Evolutionary conservation across 2,329 filamentous ascomycete genomes (phyloP).

Genomic region (Diaporthe sp.): DNA sequence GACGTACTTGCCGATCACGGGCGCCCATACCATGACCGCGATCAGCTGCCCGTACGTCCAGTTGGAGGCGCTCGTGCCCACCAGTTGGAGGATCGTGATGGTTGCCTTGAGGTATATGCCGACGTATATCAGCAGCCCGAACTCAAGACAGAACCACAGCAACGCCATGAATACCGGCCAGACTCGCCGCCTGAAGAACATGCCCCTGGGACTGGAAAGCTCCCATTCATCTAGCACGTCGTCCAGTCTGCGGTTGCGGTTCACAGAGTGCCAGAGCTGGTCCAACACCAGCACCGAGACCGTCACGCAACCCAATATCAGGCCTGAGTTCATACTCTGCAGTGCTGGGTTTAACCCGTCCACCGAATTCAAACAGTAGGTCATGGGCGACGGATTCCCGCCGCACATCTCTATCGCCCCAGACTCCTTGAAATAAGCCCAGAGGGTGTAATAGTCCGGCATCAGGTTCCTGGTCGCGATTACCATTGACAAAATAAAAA

Average conservation of each 20-base stretch:
- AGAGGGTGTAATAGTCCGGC: constrained; percentile 40
- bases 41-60: constrained; percentile 48
- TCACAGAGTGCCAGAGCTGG: constrained; percentile 30
- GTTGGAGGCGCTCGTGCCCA: constrained; percentile 35
- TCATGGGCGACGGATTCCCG: constrained; percentile 42
- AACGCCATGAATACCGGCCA: constrained; percentile 19
- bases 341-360: constrained; percentile 13
- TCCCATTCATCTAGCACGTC: constrained; percentile 31
- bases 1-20: constrained; percentile 41
- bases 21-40: constrained; percentile 46
- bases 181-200: constrained; percentile 34
- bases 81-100: constrained; percentile 35
- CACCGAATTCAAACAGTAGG: constrained; percentile 36
- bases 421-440: constrained; percentile 40
- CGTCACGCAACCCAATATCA: constrained; percentile 34
- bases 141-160: constrained; percentile 36
- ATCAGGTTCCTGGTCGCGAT: constrained; percentile 40
- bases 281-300: constrained; percentile 32
- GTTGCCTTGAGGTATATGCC: constrained; percentile 41
- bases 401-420: constrained; percentile 41
- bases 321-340: constrained; percentile 29
- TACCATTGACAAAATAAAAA: constrained; percentile 39
- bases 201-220: neutral
- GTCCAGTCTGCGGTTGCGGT: constrained; percentile 17
- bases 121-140: constrained; percentile 39